Evolutionary conservation across 202 grass and related monocot species (phyloP), one percentile per base, ranked within the genome.

Genomic region (Zoysia matrella): DNA sequence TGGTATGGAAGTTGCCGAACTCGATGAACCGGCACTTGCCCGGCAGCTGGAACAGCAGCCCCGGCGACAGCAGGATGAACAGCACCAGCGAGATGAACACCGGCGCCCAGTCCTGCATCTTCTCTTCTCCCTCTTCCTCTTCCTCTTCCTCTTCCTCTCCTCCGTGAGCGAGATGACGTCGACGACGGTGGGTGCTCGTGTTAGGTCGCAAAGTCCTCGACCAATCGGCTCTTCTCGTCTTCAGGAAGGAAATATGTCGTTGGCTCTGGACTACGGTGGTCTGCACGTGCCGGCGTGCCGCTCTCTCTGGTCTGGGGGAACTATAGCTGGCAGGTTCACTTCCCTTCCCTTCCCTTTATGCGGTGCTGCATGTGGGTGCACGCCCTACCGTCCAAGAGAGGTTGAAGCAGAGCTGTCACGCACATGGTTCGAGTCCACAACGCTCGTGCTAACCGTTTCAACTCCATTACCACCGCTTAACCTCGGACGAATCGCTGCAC

Each of bases 1-100:
- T 94, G 53, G 92, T 94, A 54, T 94, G 87, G 75, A 94, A 92
- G 77, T 92, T 92, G 74, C 92, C 87, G 30, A 92, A 94, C 74
- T 94, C 92, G 50, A 92, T 7, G 48, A 88, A 4, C 60, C 65
- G 77, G 66, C 84, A 78, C 82, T 86, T 92, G 10, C 92, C 92
- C 0, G 92, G 92, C 6, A 92, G 61, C 86, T 94, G 92, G 80
- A 90, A 90, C 51, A 94, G 78, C 8, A 94, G 88, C 0, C 92
- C 92, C 45, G 92, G 92, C 46, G 92, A 94, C 7, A 94, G 89
- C 0, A 94, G 84, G 84, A 94, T 88, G 84, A 94, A 94, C 6
- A 94, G 85, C 74, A 90, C 82, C 41, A 92, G 72, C 0, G 92
- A 13, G 63, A 94, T 81, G 87, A 94, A 90, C 78, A 94, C 92